A percentile compares a stretch with the other conserved stretches of the same genome.
Evolutionary conservation across 805 yeast genomes (phyloP).

Genomic region (Sugiyamaella lignohabitans): DNA sequence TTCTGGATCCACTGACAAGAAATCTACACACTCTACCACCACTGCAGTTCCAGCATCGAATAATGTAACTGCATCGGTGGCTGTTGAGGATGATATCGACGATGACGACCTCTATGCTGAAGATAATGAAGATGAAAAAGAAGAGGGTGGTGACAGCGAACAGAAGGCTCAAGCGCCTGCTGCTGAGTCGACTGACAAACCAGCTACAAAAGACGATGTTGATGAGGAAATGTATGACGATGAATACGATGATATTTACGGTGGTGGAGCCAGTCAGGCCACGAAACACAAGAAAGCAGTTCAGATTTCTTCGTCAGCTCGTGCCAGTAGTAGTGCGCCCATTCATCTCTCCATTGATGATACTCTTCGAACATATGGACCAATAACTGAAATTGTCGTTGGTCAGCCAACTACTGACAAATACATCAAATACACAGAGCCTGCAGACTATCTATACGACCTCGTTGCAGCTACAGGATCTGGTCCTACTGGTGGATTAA

Average conservation of each 20-base stretch:
- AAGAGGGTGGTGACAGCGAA: slow-evolving; percentile 28
- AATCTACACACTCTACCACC: background rate
- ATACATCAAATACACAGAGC: no score
- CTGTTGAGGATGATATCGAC: no score
- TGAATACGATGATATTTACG: slow-evolving; percentile 4
- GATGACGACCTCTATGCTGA: slow-evolving; percentile 29
- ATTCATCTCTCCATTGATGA: slow-evolving; percentile 34
- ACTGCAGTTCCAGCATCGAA: slow-evolving; percentile 6
- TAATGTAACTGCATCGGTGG: slow-evolving; percentile 22
- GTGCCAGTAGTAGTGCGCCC: no score
- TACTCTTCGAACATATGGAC: slow-evolving; percentile 59
- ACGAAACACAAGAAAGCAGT: no score
- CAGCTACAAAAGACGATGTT: slow-evolving; percentile 24
- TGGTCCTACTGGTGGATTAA: slow-evolving; percentile 46
- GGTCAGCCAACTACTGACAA: slow-evolving; percentile 49
- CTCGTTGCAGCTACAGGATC: slow-evolving; percentile 68
- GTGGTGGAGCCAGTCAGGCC: background rate
- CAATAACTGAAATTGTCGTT: slow-evolving; percentile 58
- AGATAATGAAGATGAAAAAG: slow-evolving; percentile 42
- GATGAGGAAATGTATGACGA: slow-evolving; percentile 25
- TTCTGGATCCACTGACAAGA: no score
- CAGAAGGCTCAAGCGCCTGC: background rate
- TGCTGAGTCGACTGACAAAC: slow-evolving; percentile 29
- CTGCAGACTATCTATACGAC: slow-evolving; percentile 38
- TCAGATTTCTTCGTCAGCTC: no score